phyloP scores from a whole-genome alignment of 2,329 filamentous ascomycete species.

The Blastomyces percursus region DNA sequence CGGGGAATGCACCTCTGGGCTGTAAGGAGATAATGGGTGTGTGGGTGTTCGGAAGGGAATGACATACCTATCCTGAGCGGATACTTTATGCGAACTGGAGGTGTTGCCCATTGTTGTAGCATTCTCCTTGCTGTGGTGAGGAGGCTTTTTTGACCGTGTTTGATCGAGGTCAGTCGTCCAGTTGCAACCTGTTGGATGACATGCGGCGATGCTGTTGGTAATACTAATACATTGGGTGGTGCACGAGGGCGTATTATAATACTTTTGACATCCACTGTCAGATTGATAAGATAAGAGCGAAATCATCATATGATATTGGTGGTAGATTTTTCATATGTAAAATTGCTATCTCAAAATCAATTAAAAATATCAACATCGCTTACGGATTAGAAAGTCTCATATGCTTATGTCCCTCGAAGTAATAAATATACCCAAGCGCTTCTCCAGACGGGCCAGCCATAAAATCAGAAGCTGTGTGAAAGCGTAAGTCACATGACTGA shows the following conservation, averaged over 20 bases:
- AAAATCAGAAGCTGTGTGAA: background rate
- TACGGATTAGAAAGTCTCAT: no score
- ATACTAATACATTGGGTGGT: background rate
- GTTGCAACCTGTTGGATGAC: background rate
- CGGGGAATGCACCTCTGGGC: background rate
- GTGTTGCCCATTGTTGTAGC: conserved; percentile 51
- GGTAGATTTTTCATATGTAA: background rate
- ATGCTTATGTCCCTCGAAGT: background rate
- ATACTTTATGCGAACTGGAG: conserved; percentile 53
- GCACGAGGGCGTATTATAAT: background rate
- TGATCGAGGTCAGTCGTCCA: background rate
- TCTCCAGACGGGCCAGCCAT: no score
- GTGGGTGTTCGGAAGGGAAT: background rate
- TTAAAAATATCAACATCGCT: background rate
- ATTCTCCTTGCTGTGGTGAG: conserved; percentile 17
- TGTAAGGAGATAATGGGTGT: background rate
- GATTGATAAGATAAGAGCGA: conserved; percentile 10
- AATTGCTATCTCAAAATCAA: background rate
- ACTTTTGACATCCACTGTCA: no score
- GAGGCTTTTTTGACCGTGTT: background rate
- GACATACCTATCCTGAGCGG: conserved; percentile 73
- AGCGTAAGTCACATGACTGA: background rate
- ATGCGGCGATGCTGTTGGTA: background rate
- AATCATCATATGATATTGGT: background rate
- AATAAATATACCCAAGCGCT: no score